phyloP scores from a whole-genome alignment of 176 grass and related monocot species.

The sorghum (Sorghum bicolor) region Sorghum_bicolor_NCBIv3 NC_012871.2:76945001-76945500 shows the following conservation, averaged over 20 bases:
- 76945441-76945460: slow-evolving; percentile 19
- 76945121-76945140: slow-evolving; percentile 74
- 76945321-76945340: slow-evolving; percentile 49
- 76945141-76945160: slow-evolving; percentile 11
- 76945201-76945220: slow-evolving; percentile 14
- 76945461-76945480: slow-evolving; percentile 21
- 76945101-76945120: slow-evolving; percentile 48
- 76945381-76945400: slow-evolving; percentile 42
- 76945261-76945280: slow-evolving; percentile 44
- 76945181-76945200: slow-evolving; percentile 3
- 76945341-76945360: slow-evolving; percentile 42
- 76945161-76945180: background rate
- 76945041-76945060: slow-evolving; percentile 59
- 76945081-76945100: slow-evolving; percentile 57
- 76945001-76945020: slow-evolving; percentile 86
- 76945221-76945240: slow-evolving; percentile 34
- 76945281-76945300: slow-evolving; percentile 31
- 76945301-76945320: slow-evolving; percentile 26
- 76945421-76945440: background rate
- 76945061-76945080: slow-evolving; percentile 41
- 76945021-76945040: slow-evolving; percentile 68
- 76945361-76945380: slow-evolving; percentile 37
- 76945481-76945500: slow-evolving; percentile 53
- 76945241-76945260: slow-evolving; percentile 42
- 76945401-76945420: slow-evolving; percentile 8